Conservation (phyloP, 129 eudicot genomes). For the Tagetes erecta region DNA sequence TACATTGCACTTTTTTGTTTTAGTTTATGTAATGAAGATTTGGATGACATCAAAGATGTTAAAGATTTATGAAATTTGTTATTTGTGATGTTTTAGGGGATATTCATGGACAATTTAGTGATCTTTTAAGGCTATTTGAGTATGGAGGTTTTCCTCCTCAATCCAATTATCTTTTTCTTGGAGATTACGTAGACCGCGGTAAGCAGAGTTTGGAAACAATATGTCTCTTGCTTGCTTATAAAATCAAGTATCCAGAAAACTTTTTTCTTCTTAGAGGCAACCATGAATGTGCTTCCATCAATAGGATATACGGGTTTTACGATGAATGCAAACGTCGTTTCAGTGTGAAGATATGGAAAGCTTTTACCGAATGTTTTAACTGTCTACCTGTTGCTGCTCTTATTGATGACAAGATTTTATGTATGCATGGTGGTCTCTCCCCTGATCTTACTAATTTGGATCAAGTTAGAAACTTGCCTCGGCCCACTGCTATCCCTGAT, state of each 20-base stretch:
- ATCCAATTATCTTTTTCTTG: slow-evolving; percentile 76
- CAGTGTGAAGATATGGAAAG: slow-evolving; percentile 84
- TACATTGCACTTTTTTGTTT: neutral
- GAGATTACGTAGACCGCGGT: slow-evolving; percentile 91
- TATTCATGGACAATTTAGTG: slow-evolving; percentile 91
- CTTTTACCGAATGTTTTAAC: slow-evolving; percentile 78
- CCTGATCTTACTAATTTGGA: slow-evolving; percentile 75
- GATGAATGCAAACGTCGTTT: slow-evolving; percentile 88
- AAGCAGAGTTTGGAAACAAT: slow-evolving; percentile 85
- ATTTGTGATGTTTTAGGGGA: slow-evolving; percentile 54
- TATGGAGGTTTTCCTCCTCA: slow-evolving; percentile 92
- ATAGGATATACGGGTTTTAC: slow-evolving; percentile 82
- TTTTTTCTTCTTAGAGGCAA: slow-evolving; percentile 85
- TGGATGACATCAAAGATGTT: neutral
- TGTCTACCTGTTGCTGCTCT: slow-evolving; percentile 96
- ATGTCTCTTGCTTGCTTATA: slow-evolving; percentile 84
- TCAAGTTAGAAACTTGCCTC: slow-evolving; percentile 72
- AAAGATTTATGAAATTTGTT: neutral
- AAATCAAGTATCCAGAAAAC: slow-evolving; percentile 79
- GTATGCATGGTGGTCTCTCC: slow-evolving; percentile 98
- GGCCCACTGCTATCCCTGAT: slow-evolving; percentile 85
- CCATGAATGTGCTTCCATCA: slow-evolving; percentile 86
- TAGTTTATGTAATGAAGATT: neutral
- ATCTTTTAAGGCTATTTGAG: slow-evolving; percentile 73
- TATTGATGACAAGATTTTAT: slow-evolving; percentile 81